Base-by-base conservation (phyloP, 1,284 basidiomycete genomes). In the Ustilago sp. region DNA sequence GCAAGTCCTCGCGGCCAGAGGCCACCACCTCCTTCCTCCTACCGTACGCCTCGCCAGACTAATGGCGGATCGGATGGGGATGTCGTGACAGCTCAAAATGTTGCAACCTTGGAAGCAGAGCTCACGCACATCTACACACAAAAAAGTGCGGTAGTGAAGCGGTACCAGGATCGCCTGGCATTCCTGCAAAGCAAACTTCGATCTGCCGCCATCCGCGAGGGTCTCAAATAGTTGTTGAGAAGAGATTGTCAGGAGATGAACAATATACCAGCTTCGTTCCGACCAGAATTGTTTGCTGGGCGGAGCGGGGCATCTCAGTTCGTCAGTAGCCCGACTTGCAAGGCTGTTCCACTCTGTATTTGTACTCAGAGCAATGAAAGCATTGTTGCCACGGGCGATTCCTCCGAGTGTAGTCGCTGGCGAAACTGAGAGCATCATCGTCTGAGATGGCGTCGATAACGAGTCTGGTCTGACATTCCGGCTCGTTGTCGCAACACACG, bases 151-250 rank as follows among this genome's bases (percentile, higher is more conserved):
- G 74, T 82, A 5, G 59, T 75, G 47, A 77, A 68, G 50, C 60
- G 79, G 12, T 82, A 82, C 45, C 66, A 76, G 34, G 80, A 80
- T 13, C 63, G 80, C 23, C 67, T 77, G 4, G 68, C 61, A 12
- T 81, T 77, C 50, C 56, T 82, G 41, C 63, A 74, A 38, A 82
- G 80, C 71, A 76, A 79, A 43, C 57, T 73, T 41, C 57, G 79
- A 28, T 75, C 79, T 28, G 80, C 80, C 8, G 59, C 68, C 32
- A 77, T 82, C 28, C 70, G 80, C 43, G 80, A 82, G 65, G 71
- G 72, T 4, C 73, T 80, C 63, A 73, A 66, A 56, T 77, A 59
- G 59, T n/a, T 2, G 13, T 32, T 23, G n/a, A 53, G 12, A n/a
- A 13, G 32, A 13, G 36, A 39, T 39, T 39, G 38, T 15, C 31